Evolutionary conservation across 73 alveolate species (phyloP).

Genomic region (Tetrahymena elliotti): DNA sequence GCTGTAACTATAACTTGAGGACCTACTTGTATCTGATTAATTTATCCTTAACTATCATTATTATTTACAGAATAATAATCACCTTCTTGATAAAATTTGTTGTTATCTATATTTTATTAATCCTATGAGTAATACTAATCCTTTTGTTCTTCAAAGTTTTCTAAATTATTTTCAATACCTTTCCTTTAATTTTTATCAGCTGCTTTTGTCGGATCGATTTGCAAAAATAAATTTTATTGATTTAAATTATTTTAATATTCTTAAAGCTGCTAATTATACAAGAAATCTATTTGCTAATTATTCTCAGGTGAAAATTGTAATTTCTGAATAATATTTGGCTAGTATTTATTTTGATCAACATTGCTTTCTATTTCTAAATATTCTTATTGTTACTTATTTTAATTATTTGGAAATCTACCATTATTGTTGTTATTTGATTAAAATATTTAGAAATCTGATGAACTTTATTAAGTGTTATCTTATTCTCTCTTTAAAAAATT

Average conservation of each 20-base stretch:
- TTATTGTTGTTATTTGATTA: background rate
- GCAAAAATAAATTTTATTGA: background rate
- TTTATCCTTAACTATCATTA: background rate
- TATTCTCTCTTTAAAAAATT: background rate
- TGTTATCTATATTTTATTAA: background rate
- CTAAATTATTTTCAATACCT: background rate
- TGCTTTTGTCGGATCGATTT: background rate
- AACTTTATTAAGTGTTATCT: background rate
- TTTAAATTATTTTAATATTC: background rate
- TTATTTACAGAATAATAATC: background rate
- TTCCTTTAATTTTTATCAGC: too few species aligned
- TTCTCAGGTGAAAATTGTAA: background rate
- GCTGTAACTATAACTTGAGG: background rate
- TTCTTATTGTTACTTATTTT: background rate
- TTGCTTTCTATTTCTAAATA: background rate
- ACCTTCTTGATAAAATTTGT: background rate
- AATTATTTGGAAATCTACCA: background rate
- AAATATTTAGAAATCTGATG: background rate
- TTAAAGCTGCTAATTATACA: background rate
- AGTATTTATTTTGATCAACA: background rate
- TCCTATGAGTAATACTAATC: background rate
- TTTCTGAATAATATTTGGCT: background rate
- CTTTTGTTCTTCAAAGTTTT: background rate
- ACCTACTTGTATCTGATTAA: background rate
- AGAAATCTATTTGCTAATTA: background rate